Base-by-base conservation (phyloP, 2,329 filamentous ascomycete species). In the Dactylellina drechsleri region DNA sequence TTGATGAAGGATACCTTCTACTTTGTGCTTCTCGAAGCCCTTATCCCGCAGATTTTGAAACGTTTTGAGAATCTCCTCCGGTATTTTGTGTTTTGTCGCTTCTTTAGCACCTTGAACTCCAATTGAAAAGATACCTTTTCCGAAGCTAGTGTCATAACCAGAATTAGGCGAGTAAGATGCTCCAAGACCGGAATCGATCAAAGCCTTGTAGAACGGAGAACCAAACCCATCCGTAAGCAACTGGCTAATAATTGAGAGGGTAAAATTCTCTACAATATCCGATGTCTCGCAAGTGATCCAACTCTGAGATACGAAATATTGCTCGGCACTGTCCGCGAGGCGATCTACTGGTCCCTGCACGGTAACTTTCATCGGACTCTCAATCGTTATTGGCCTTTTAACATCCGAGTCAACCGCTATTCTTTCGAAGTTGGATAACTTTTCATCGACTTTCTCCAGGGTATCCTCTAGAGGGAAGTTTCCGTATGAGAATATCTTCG, bases 151-250 rank as follows among this genome's bases (percentile, higher is more conserved):
- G 80, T 97, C 94, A 79, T 95, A 96, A 12, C 95, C 95, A 1
- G 93, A 92, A 80, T 99, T 99, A 2, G 95, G 92, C 61, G 92
- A 96, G 84, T 93, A 99, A 79, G 97, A 94, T 0, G 92, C 92
- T 20, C 95, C 95, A 45, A 99, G 86, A 0, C 93, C 93, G 54
- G 91, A 89, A 81, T 98, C 94, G 64, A 99, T 91, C 71, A 99
- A 85, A 1, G 91, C 92, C 76, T 90, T 90, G 81, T 98, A 98
- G 66, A 99, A 83, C 0, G 95, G 95, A 4, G 95, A 97, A 13
- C 95, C 94, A 81, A 98, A 99, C 4, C 95, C 95, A 81, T 97
- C 93, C 83, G 96, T 90, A 8, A 99, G 83, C 15, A 99, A 84
- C 1, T 91, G 92, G 2, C 92, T 92, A 40, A 98, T 84, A 7